A percentile compares a stretch with the other conserved stretches of the same genome.
Evolutionary conservation across 2,329 filamentous ascomycete species (phyloP).

Genomic region (Pseudopyrenochaeta lycopersici): DNA sequence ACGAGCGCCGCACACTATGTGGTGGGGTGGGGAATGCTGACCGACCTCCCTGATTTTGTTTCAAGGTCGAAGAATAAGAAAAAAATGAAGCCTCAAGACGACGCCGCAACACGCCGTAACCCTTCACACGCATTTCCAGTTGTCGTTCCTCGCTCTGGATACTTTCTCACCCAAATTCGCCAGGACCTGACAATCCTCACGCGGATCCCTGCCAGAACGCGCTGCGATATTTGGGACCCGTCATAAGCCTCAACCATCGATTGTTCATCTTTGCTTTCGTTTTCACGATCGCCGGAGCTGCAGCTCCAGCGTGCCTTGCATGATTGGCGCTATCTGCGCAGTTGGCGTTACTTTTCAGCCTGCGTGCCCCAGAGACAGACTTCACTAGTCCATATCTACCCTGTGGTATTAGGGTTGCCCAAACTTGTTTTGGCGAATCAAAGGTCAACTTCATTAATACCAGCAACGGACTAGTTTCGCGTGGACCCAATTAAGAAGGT

Average conservation of each 20-base stretch:
- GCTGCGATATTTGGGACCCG: not conserved
- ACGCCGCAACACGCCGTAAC: not conserved
- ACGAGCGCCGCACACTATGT: not conserved
- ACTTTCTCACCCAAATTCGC: too few species aligned
- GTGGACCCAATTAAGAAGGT: slow-evolving; percentile 2
- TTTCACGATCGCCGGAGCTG: not conserved
- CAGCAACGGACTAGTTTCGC: slow-evolving; percentile 11
- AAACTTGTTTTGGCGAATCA: slow-evolving; percentile 10
- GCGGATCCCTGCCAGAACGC: not conserved
- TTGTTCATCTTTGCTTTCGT: not conserved
- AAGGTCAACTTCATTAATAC: slow-evolving; percentile 6
- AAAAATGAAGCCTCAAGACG: not conserved
- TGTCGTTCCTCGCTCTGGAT: not conserved
- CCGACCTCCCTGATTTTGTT: slow-evolving; percentile 10
- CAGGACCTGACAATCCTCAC: not conserved
- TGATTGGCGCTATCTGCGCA: not conserved
- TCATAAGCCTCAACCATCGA: not conserved
- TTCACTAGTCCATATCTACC: slow-evolving; percentile 11
- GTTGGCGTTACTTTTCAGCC: not conserved
- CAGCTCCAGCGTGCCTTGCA: not conserved
- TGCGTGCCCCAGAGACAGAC: not conserved
- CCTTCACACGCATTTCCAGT: not conserved
- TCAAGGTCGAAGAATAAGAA: not conserved
- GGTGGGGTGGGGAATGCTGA: slow-evolving; percentile 1
- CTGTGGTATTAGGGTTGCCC: slow-evolving; percentile 9